Evolutionary conservation across 441 rosid species (phyloP).

Genomic region (Populus hybrid): DNA sequence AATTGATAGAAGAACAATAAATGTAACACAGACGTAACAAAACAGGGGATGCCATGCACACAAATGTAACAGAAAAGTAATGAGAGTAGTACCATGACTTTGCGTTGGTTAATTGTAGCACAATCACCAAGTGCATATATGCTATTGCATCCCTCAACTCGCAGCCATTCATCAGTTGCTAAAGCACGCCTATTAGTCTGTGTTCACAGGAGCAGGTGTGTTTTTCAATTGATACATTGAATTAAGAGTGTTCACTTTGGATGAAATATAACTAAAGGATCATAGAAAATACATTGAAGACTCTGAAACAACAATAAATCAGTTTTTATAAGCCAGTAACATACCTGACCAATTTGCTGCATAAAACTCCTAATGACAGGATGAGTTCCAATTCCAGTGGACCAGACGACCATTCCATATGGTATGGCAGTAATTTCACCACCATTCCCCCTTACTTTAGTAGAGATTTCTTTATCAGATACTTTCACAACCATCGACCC

Average conservation of each 20-base stretch:
- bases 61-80: not conserved
- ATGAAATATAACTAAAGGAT: not conserved
- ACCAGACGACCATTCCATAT: conserved; percentile 97
- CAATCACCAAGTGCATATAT: conserved; percentile 97
- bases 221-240: not conserved
- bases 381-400: conserved; percentile 93
- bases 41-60: not conserved
- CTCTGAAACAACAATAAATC: not conserved
- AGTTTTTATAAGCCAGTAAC: conserved; percentile 6
- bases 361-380: conserved; percentile 85
- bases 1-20: not conserved
- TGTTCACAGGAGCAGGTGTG: not conserved
- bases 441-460: conserved; percentile 62
- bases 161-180: conserved; percentile 97
- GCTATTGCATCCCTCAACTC: conserved; percentile 69
- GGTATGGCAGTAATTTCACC: conserved; percentile 57
- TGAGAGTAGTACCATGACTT: conserved; percentile 68
- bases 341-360: conserved; percentile 95
- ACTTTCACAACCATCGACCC: conserved; percentile 93
- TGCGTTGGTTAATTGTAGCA: conserved; percentile 94
- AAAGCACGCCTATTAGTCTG: conserved; percentile 88
- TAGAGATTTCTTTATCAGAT: conserved; percentile 71
- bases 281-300: not conserved
- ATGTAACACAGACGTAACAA: not conserved
- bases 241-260: not conserved